phyloP scores from a whole-genome alignment of 2,329 filamentous ascomycete species.

The Botrytis hyacinthi region DNA sequence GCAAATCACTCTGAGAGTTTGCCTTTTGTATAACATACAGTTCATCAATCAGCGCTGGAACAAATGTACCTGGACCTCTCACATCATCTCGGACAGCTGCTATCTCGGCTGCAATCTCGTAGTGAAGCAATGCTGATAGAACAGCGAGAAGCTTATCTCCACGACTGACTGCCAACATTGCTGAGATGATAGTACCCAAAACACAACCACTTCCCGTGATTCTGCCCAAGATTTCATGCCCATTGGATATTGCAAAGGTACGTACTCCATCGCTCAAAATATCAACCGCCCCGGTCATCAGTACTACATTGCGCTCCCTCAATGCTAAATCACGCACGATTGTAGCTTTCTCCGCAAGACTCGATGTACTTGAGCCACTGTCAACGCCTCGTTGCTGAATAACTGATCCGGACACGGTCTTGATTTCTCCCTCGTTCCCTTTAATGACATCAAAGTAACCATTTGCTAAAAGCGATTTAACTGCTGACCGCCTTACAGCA shows the following conservation, averaged over 20 bases:
- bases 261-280: conserved; percentile 71
- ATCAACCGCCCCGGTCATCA: conserved; percentile 81
- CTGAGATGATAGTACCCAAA: conserved; percentile 76
- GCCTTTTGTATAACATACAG: conserved; percentile 51
- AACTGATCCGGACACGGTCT: conserved; percentile 60
- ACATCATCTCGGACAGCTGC: conserved; percentile 69
- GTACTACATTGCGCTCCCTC: conserved; percentile 67
- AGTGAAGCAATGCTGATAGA: conserved; percentile 71
- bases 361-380: conserved; percentile 58
- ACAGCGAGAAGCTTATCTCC: conserved; percentile 68
- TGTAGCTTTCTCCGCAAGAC: conserved; percentile 53
- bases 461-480: conserved; percentile 65
- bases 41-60: conserved; percentile 80
- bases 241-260: conserved; percentile 70
- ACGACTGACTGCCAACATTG: conserved; percentile 64
- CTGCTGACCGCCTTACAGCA: conserved; percentile 65
- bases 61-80: conserved; percentile 79
- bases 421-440: conserved; percentile 88
- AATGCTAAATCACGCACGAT: conserved; percentile 66
- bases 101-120: conserved; percentile 62
- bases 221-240: conserved; percentile 65
- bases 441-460: conserved; percentile 89
- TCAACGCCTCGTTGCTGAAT: conserved; percentile 82
- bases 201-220: conserved; percentile 84
- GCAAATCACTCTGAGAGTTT: conserved; percentile 47